phyloP scores from a whole-genome alignment of 2,329 filamentous ascomycete species.

The Herpotrichia juniperi region DNA sequence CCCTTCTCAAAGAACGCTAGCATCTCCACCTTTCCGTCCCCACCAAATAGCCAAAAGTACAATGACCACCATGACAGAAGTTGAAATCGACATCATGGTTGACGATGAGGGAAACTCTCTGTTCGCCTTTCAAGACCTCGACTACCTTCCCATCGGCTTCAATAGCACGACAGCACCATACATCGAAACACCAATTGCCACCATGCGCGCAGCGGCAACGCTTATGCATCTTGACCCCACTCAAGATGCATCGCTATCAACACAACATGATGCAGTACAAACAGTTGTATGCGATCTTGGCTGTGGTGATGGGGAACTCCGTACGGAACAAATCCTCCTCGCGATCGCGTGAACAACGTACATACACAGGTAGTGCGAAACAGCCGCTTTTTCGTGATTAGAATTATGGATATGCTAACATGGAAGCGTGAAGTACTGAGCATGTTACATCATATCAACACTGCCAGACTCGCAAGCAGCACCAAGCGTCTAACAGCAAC shows the following conservation, averaged over 20 bases:
- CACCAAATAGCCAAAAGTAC: not conserved
- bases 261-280: not conserved
- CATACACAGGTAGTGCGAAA: constrained; percentile 1
- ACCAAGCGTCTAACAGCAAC: not conserved
- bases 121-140: not conserved
- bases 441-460: not conserved
- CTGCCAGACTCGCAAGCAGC: not conserved
- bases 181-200: constrained; percentile 1
- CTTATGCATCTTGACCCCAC: not conserved
- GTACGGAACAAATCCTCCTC: not conserved
- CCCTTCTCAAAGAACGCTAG: not conserved
- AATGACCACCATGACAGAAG: not conserved
- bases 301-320: constrained; percentile 1
- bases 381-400: not conserved
- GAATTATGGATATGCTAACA: not conserved
- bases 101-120: not conserved
- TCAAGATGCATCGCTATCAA: not conserved
- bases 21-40: no score
- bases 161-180: not conserved
- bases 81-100: not conserved
- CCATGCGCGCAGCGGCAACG: not conserved
- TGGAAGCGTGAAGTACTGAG: not conserved
- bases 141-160: not conserved
- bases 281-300: not conserved
- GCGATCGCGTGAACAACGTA: not conserved